A percentile compares a stretch with the other conserved stretches of the same genome.
Evolutionary conservation across 2,329 filamentous ascomycete genomes (phyloP).

Genomic region (Neonectria punicea): DNA sequence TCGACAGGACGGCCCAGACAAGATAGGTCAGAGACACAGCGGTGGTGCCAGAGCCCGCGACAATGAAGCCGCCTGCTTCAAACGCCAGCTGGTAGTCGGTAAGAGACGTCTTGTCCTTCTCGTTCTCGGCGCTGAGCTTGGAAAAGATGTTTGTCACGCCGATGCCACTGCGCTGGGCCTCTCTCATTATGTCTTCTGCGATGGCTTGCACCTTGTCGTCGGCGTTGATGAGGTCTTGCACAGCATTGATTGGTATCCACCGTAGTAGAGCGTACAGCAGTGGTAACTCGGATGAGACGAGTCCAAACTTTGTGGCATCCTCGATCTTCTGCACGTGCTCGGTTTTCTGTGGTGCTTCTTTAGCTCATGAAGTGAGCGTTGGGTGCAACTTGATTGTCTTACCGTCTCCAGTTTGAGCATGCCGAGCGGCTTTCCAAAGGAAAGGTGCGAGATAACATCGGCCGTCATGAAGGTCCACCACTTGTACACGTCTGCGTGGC

Average conservation of each 20-base stretch:
- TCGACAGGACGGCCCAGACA: conserved; percentile 45
- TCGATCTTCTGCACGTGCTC: neutral
- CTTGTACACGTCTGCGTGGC: conserved; percentile 57
- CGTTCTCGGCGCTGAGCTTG: neutral
- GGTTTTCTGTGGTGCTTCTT: neutral
- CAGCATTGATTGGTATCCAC: neutral
- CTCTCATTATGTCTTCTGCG: neutral
- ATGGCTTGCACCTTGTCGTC: neutral
- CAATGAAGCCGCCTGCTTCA: conserved; percentile 53
- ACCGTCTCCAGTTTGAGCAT: conserved; percentile 60
- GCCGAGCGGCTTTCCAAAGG: conserved; percentile 62
- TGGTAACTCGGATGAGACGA: neutral
- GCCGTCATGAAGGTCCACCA: conserved; percentile 64
- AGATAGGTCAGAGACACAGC: conserved; percentile 59
- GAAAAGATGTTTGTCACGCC: conserved; percentile 5
- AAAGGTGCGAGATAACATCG: conserved; percentile 61
- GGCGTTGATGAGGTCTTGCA: neutral
- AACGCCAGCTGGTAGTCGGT: conserved; percentile 13
- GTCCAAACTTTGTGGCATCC: neutral
- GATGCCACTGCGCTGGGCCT: neutral
- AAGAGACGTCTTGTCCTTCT: neutral
- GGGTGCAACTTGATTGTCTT: conserved; percentile 4
- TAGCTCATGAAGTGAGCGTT: neutral
- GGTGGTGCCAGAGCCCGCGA: conserved; percentile 62
- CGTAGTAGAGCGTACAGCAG: neutral